Base-by-base conservation (phyloP, 1,284 basidiomycete species). In the Cutaneotrichosporon sp. region DNA sequence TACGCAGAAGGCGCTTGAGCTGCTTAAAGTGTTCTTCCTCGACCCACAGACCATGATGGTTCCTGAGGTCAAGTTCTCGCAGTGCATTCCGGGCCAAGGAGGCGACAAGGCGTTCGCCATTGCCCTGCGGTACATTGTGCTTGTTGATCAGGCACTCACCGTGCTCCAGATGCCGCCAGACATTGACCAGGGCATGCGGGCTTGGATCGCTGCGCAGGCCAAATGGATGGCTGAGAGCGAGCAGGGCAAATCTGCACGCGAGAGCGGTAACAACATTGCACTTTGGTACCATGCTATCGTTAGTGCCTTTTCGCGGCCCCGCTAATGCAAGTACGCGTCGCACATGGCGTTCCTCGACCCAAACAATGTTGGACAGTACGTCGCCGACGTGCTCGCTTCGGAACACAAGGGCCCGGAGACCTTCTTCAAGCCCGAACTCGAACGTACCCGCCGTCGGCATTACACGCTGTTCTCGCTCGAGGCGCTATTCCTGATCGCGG, bases 271-370 rank as follows among this genome's bases (percentile, higher is more conserved):
- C 39, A 68, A 67, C 49, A 63, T 64, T 34, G 52, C 56, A 4
- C 53, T 63, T 22, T 68, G 67, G 68, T 67, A 65, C 52, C 52
- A 67, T 31, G 67, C 63, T 1, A 46, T 65, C 8, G 68, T 67
- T 48, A 49, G 66, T 59, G 16, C 16, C 5, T 3, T 16, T 19
- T 44, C 29, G 20, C 37, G 20, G 35, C 10, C 19, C 1, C 17
- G 17, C 41, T 52, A 27, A 49, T 34, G 5, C 4, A 49, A 64
- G 64, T 27, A 60, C 37, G 61, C 61, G 9, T 54, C 62, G 1
- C 66, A 67, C 56, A 54, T 65, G 6, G 44, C 52, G 20, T 55
- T 45, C 37, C 37, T 58, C 35, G 37, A 60, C 33, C 54, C 57
- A 3, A 37, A 32, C 12, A 46, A 55, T 20, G 55, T 38, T 10